Base-by-base conservation (phyloP, 768 basidiomycete genomes). In the Suillus sp. region DNA sequence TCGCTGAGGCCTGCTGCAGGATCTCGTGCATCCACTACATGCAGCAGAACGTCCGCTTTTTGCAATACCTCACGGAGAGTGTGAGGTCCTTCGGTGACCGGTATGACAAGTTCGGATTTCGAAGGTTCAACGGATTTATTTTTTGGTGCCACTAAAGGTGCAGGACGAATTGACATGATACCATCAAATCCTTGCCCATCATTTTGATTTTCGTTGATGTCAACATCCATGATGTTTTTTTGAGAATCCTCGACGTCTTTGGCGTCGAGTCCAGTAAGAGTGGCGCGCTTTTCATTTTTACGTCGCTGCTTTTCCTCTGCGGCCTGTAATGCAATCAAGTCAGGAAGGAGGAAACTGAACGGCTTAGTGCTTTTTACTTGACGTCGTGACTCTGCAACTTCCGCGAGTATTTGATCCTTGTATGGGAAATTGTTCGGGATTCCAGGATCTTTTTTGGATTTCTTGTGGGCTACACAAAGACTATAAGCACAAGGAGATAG, bases 381-480 rank as follows among this genome's bases (percentile, higher is more conserved):
- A 70, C 91, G 82, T 65, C 94, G 87, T 71, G 92, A 84, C 69
- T 92, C 91, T 51, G 89, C 89, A 59, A 96, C 84, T 70, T 98
- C 95, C 5, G 94, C 95, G 34, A 98, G 80, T 66, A 98, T 90
- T 76, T 94, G 89, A 70, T 96, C 95, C 77, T 96, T 98, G 83
- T 89, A 95, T 4, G 93, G 95, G 78, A 95, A 95, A 64, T 87
- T 88, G 76, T 91, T 96, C 8, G 95, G 95, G 67, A 97, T 95
- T 51, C 95, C 95, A 35, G 92, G 93, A 74, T 98, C 95, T 75
- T 93, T 95, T 65, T 69, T 77, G 9, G 72, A 74, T 62, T 74
- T 74, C 70, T 86, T 83, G 65, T 88, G 86, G 75, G 91, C 91
- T 92, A 66, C 3, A 47, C 14, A 34, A 60, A 50, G 57, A n/a